Base-by-base conservation (phyloP, 345 rosid genomes). In the Clausena lansium region DNA sequence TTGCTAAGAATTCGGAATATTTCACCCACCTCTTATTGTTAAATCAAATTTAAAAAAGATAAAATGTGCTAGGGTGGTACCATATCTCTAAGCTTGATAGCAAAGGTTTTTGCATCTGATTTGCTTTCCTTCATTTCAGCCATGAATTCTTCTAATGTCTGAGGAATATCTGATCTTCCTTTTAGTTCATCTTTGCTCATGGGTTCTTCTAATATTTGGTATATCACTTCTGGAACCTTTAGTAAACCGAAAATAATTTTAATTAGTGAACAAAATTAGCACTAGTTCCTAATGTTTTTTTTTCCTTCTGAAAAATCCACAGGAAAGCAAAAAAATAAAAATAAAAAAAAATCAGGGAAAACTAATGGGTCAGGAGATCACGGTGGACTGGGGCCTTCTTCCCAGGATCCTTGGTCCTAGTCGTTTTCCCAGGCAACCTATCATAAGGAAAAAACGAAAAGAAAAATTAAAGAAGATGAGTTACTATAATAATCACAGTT, bases 391-490 rank as follows among this genome's bases (percentile, higher is more conserved):
- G 17, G 81, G 76, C 71, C 88, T 90, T 85, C 93, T 87, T 74
- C 97, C 86, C 84, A 96, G 68, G 66, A 94, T 80, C 79, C 87
- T 89, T 68, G 99, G 99, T 36, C 94, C 86, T 70, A 92, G 62
- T 76, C 88, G 89, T 78, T 94, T 92, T n/a, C 99, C 99, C 79
- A 94, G 68, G 88, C 99, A 95, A 77, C 96, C 99, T 93, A 82
- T 39, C 71, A 45, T 5, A 69, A 61, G 30, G 81, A 35, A 27
- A 38, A 10, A 35, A 71, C 58, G 22, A 54, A 30, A 5, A 20
- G 2, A 19, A 0, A 4, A 60, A 61, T 24, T 25, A 36, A 62
- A 41, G 4, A 6, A 65, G 19, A 64, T 41, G n/a, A 32, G 17
- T 73, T 58, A 35, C 35, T 24, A 11, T 10, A 55, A 22, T 35